These are phyloP conservation scores for Talaromyces sp. DNA, from an alignment of 2,329 filamentous ascomycete genomes.

Conservation along the genomic window DNA sequence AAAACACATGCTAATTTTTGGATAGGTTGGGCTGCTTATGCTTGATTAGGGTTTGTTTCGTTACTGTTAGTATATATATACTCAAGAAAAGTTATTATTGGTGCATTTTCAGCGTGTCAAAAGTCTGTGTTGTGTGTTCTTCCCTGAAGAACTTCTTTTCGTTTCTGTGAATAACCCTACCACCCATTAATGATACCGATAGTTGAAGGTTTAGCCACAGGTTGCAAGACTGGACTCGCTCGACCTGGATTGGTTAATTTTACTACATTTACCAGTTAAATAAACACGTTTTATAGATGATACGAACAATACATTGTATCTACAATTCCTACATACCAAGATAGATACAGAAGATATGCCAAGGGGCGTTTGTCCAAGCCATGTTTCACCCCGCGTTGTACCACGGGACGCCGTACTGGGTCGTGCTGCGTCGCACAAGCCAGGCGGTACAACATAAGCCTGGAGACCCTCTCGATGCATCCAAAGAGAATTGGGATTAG, in stretches of 20 bases:
- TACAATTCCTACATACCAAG: slow-evolving; percentile 2
- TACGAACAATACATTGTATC: background rate
- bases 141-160: background rate
- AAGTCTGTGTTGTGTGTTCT: background rate
- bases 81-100: background rate
- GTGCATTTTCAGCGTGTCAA: background rate
- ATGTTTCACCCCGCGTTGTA: background rate
- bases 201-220: background rate
- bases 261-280: background rate
- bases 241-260: background rate
- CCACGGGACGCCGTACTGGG: background rate
- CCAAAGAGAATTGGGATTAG: slow-evolving; percentile 11
- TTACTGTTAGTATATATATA: background rate
- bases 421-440: background rate
- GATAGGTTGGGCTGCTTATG: slow-evolving; percentile 49
- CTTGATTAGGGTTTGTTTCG: background rate
- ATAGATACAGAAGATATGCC: slow-evolving; percentile 2
- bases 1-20: slow-evolving; percentile 4
- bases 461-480: slow-evolving; percentile 2
- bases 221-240: background rate
- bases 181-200: background rate
- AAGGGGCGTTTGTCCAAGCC: background rate
- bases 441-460: background rate
- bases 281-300: background rate
- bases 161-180: background rate